phyloP scores from a whole-genome alignment of 257 asterid species.

The Euphrasia confusa region DNA sequence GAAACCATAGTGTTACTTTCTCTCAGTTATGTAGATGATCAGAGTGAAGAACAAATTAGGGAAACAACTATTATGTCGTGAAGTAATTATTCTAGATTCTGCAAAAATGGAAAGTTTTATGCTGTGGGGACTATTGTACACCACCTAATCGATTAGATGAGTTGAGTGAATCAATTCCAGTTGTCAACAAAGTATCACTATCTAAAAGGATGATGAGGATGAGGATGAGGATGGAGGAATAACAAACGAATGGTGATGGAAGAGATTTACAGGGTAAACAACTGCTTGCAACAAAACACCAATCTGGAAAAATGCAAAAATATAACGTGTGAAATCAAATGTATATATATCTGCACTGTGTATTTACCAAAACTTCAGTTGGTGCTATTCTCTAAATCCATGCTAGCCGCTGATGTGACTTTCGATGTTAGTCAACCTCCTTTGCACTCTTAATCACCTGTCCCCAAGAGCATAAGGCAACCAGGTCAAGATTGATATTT shows the following conservation, averaged over 20 bases:
- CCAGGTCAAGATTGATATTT: slow-evolving; percentile 41
- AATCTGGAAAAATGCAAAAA: slow-evolving; percentile 14
- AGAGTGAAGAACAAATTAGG: neutral
- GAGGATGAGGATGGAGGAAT: neutral
- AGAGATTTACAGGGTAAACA: slow-evolving; percentile 12
- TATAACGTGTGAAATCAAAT: neutral
- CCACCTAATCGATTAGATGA: slow-evolving; percentile 19
- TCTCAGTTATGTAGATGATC: neutral
- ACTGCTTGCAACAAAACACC: slow-evolving; percentile 16
- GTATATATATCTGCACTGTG: slow-evolving; percentile 15
- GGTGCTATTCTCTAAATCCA: slow-evolving; percentile 11
- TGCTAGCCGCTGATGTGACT: slow-evolving; percentile 3
- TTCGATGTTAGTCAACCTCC: slow-evolving; percentile 47
- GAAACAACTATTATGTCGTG: neutral
- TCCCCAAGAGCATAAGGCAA: slow-evolving; percentile 55
- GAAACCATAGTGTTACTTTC: neutral
- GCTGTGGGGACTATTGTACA: slow-evolving; percentile 22
- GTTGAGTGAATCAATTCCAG: slow-evolving; percentile 21
- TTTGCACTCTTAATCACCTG: slow-evolving; percentile 61
- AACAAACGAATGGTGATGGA: slow-evolving; percentile 22
- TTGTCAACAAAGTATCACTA: neutral
- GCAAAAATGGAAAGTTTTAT: slow-evolving; percentile 28
- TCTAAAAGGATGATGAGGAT: neutral
- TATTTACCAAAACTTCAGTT: neutral
- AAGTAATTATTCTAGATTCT: neutral